Base-by-base conservation (phyloP, 768 basidiomycete genomes). In the Coprinopsis sp. region DNA sequence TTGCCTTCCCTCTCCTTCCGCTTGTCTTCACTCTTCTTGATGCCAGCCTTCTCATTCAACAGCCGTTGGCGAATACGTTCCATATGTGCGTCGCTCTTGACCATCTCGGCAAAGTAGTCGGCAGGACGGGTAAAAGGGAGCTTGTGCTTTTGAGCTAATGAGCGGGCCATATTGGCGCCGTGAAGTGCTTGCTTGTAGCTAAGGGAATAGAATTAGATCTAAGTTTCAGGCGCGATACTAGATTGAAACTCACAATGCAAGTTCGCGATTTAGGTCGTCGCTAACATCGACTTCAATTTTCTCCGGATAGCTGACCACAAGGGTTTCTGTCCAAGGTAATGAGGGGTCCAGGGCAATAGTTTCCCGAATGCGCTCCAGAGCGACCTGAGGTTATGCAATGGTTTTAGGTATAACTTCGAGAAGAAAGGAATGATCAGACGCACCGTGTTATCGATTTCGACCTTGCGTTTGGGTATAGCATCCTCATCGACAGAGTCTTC, bases 41-140 rank as follows among this genome's bases (percentile, higher is more conserved):
- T 92, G 1, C 77, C 75, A 1, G 91, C 88, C 21, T 73, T 69
- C 64, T 98, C 96, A 65, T 98, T 89, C 22, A 98, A 74, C 21
- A 98, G 66, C 14, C 86, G 81, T 51, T 91, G 85, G 44, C 96
- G 86, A 54, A 98, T 89, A 49, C 92, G 82, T 63, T 96, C 92
- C 96, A 99, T 99, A 67, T 99, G 96, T 6, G 87, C 72, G 57
- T 99, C 96, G 25, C 84, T 85, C 66, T 98, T 97, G 55, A 97
- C 87, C 95, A 98, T 98, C 68, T 98, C 95, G 19, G 95, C 95
- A 54, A 95, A 98, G 64, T 93, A 98, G 66, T 97, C 95, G 0
- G 80, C 56, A 0, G 96, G 96, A 12, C 95, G 86, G 8, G 89
- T 87, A 68, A 96, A 98, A 0, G 93, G 83, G 49, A 92, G 71